Evolutionary conservation across 2,329 filamentous ascomycete species (phyloP), one percentile per base, ranked within the genome.

Genomic region (Colletotrichum noveboracense): DNA sequence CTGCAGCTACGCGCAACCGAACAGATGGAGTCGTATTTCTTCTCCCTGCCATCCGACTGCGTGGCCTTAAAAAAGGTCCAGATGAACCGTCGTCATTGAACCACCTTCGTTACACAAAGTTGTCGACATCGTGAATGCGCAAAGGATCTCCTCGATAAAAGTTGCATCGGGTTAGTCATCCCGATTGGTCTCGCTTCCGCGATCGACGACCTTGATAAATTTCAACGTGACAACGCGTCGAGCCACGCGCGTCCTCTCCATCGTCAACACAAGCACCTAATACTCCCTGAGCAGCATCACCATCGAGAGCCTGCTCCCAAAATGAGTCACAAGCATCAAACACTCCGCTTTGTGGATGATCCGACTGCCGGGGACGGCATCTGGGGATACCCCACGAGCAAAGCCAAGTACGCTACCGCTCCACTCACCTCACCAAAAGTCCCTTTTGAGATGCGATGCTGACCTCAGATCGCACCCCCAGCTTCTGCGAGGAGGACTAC

Each of bases 331-430:
- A 38, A 84, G 7, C 84, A 86, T 68, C 84, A 86, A 60, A 86
- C 85, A 24, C 80, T 82, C 48, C 82, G 81, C 70, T 86, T 84
- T 56, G 80, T 81, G 7, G 82, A 82, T 72, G 84, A 86, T 75
- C 77, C 79, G 56, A 77, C 82, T 66, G 80, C 84, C 26, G 66
- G 82, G 58, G 78, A 78, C 43, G 85, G 85, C 56, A 80, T 78
- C 38, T 86, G 85, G 85, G 83, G 85, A 68, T 82, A 83, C n/a
- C 82, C 84, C 16, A 85, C 82, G 26, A 86, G 85, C 77, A 80
- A 79, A 21, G 85, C 84, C 75, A 86, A 86, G 85, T 86, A 78
- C 79, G 80, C 70, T 12, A 24, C 38, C 28, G 16, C 43, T 52
- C 43, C 43, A 32, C 58, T 21, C 58, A 36, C 21, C 34, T 32